A percentile compares a stretch with the other conserved stretches of the same genome.
Evolutionary conservation across 495 filamentous ascomycete genomes (phyloP).

Genomic region (Lophiostoma macrostomum): DNA sequence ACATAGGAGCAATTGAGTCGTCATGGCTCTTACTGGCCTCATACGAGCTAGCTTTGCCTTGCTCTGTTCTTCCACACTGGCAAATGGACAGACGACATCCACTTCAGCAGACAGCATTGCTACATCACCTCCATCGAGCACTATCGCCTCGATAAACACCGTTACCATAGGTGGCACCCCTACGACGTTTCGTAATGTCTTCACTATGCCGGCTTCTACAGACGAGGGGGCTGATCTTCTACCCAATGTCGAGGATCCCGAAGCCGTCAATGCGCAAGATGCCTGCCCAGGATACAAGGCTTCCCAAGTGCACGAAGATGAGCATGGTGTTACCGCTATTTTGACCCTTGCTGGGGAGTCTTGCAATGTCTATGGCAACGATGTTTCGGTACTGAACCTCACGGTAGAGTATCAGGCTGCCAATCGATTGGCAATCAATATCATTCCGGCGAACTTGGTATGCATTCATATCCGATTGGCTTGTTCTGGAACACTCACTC

Average conservation of each 20-base stretch:
- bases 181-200: constrained; percentile 34
- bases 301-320: constrained; percentile 47
- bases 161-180: constrained; percentile 7
- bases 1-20: constrained; percentile 5
- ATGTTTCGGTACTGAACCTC: constrained; percentile 56
- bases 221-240: constrained; percentile 58
- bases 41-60: constrained; percentile 3
- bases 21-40: constrained; percentile 21
- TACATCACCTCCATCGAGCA: not conserved
- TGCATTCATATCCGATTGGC: no score
- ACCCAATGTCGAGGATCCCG: constrained; percentile 69
- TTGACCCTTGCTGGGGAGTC: constrained; percentile 54
- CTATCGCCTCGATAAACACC: not conserved
- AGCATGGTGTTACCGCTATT: constrained; percentile 51
- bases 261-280: constrained; percentile 67
- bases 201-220: constrained; percentile 57
- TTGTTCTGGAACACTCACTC: constrained; percentile 2
- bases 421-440: constrained; percentile 53
- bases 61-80: constrained; percentile 3
- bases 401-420: constrained; percentile 57
- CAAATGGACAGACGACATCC: constrained; percentile 22
- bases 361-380: constrained; percentile 62
- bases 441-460: constrained; percentile 58
- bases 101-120: constrained; percentile 5
- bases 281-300: constrained; percentile 65